Percentiles rank a stretch among this genome's conserved stretches.
Conservation (phyloP, 306 rosid genomes). For the Ochetophila trinervis region DNA sequence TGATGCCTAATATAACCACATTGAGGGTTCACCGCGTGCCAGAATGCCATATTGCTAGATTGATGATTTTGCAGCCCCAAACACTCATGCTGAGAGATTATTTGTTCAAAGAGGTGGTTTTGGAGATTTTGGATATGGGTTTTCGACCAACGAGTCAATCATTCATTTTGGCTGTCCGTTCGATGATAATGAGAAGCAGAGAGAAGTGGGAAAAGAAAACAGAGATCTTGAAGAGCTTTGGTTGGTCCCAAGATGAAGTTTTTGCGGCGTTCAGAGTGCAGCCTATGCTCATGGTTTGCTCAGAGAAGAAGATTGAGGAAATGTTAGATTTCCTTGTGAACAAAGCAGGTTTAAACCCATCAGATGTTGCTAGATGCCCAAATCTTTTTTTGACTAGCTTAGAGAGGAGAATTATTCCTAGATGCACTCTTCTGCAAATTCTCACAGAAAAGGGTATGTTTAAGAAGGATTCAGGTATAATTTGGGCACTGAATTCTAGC, state of each 20-base stretch:
- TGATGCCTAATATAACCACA: not conserved
- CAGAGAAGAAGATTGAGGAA: not conserved
- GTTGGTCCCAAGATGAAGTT: not conserved
- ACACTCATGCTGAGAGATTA: not conserved
- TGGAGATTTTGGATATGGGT: not conserved
- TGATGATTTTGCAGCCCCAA: not conserved
- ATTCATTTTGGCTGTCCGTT: not conserved
- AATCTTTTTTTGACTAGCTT: not conserved
- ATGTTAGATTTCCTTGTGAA: not conserved
- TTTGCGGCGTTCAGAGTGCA: not conserved
- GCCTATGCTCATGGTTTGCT: not conserved
- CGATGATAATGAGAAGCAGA: not conserved
- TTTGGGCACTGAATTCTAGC: not conserved
- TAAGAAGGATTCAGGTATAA: not conserved
- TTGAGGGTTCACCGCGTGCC: not conserved
- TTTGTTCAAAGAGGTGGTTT: not conserved
- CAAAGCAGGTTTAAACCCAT: not conserved
- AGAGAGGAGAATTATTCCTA: not conserved
- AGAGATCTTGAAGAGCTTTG: not conserved
- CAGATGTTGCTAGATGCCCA: not conserved
- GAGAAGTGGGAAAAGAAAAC: not conserved
- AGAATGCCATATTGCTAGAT: not conserved
- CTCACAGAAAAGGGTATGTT: not conserved
- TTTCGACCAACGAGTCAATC: not conserved
- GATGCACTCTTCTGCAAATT: not conserved